Evolutionary conservation across 495 filamentous ascomycete species (phyloP), one percentile per base, ranked within the genome.

Genomic region (Wilcoxina mikolae): DNA sequence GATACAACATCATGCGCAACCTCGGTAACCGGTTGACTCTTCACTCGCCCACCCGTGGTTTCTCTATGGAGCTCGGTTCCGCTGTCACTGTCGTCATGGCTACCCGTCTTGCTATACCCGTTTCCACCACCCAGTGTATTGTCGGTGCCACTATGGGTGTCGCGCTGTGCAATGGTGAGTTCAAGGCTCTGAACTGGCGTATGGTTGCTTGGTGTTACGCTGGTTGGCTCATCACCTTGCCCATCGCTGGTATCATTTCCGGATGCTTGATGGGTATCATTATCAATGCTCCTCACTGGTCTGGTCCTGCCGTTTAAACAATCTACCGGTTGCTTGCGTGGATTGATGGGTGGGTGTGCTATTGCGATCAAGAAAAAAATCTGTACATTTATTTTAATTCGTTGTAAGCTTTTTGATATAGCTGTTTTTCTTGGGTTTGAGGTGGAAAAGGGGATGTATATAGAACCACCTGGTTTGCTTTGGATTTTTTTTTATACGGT

Each of bases 21-120:
- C 70, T 85, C 53, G 82, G 81, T 15, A 85, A 85, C 68, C 73
- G 75, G 55, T 76, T 86, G 64, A 84, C 81, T 0, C 74, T 80
- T 48, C 76, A 81, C 68, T 81, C 77, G 7, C 82, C 81, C 2
- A 79, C 76, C 7, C 74, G 80, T 57, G 82, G 81, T 20, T 85
- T 77, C 65, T 75, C 75, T 25, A 79, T 82, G 68, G 82, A 85
- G 65, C 71, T 86, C 4, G 82, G 82, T 15, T 75, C 78, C 0
- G 82, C 79, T 39, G 73, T 83, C 58, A 83, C 82, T 10, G 76
- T 86, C 45, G 71, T 85, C 39, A 59, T 85, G n/a, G 78, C 79
- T 29, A 80, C 76, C 12, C 69, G 76, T 18, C 70, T 83, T 23
- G 43, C 67, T 20, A 72, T 79, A 17, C 77, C 77, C 0, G 70